A percentile compares a stretch with the other conserved stretches of the same genome.
Conservation (phyloP, 495 filamentous ascomycete species). For the Penicillium coffeae region DNA sequence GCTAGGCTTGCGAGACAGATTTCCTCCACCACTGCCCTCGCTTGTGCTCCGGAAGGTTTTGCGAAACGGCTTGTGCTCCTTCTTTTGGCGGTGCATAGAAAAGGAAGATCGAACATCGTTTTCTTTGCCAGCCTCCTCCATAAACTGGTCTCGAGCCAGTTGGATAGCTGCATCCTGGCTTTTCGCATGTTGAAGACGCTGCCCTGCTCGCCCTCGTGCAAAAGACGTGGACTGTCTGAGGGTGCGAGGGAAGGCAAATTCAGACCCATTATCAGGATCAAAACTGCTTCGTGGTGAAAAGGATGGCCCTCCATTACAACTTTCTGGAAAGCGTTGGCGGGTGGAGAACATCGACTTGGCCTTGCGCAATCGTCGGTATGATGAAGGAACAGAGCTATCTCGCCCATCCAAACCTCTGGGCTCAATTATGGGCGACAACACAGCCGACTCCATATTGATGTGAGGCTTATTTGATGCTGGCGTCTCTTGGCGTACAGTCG, state of each 20-base stretch:
- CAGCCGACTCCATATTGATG: constrained; percentile 15
- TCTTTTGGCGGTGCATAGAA: constrained; percentile 38
- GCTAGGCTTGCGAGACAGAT: constrained; percentile 16
- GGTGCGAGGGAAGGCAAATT: constrained; percentile 23
- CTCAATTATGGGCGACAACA: constrained; percentile 35
- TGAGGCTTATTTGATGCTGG: constrained; percentile 6
- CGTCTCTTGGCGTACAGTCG: constrained; percentile 5
- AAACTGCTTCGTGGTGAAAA: constrained; percentile 6
- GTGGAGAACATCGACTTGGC: constrained; percentile 68
- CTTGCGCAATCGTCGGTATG: constrained; percentile 69
- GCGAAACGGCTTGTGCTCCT: constrained; percentile 52
- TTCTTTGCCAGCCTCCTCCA: constrained; percentile 31
- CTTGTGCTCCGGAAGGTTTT: constrained; percentile 57
- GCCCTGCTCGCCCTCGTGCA: constrained; percentile 35
- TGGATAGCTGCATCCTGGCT: constrained; percentile 47
- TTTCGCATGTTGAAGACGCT: constrained; percentile 27
- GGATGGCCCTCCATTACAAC: constrained; percentile 18
- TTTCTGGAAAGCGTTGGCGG: constrained; percentile 37
- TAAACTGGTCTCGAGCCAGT: constrained; percentile 45
- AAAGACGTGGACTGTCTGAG: constrained; percentile 62
- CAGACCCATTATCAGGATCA: constrained; percentile 20
- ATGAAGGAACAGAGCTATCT: constrained; percentile 64
- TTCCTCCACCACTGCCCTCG: constrained; percentile 29
- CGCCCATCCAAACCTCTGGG: constrained; percentile 51
- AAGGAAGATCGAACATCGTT: constrained; percentile 47